phyloP scores from a whole-genome alignment of 2,329 filamentous ascomycete species.

The Pseudocercospora cruenta region DNA sequence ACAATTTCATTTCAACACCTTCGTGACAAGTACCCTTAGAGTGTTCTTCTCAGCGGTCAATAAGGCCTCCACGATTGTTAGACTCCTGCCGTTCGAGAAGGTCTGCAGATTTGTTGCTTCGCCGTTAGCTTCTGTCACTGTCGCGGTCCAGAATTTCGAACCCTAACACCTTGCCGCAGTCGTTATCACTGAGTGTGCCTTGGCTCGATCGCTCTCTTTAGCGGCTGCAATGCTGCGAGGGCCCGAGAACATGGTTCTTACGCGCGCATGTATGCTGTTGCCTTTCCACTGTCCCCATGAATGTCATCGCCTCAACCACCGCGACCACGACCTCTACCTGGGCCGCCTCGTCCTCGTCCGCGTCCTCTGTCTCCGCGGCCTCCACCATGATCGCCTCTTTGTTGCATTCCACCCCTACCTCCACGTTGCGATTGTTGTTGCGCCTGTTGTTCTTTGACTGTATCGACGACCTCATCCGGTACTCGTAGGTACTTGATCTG shows the following conservation, averaged over 20 bases:
- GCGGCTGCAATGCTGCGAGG: background rate
- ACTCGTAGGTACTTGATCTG: constrained; percentile 98
- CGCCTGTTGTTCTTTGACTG: constrained; percentile 85
- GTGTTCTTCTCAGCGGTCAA: background rate
- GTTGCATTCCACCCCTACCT: constrained; percentile 19
- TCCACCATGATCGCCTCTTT: constrained; percentile 25
- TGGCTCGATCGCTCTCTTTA: background rate
- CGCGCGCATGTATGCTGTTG: background rate
- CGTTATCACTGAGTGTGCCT: background rate
- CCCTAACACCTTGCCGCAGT: background rate
- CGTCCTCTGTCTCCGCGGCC: constrained; percentile 31
- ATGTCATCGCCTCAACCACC: constrained; percentile 23
- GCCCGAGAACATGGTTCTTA: background rate
- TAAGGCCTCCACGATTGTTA: background rate
- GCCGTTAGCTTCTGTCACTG: background rate
- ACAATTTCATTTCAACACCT: no score
- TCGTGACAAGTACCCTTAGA: background rate
- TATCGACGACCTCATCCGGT: constrained; percentile 93
- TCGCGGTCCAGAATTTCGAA: background rate
- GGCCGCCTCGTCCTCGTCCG: constrained; percentile 32
- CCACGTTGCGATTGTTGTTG: constrained; percentile 63
- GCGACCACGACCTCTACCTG: constrained; percentile 33
- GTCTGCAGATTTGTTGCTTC: background rate
- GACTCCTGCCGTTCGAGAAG: background rate
- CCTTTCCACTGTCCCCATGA: background rate